A percentile compares a stretch with the other conserved stretches of the same genome.
Evolutionary conservation across 225 moss, liverwort and hornwort species (phyloP).

Genomic region (Pseudisothecium myosuroides): DNA sequence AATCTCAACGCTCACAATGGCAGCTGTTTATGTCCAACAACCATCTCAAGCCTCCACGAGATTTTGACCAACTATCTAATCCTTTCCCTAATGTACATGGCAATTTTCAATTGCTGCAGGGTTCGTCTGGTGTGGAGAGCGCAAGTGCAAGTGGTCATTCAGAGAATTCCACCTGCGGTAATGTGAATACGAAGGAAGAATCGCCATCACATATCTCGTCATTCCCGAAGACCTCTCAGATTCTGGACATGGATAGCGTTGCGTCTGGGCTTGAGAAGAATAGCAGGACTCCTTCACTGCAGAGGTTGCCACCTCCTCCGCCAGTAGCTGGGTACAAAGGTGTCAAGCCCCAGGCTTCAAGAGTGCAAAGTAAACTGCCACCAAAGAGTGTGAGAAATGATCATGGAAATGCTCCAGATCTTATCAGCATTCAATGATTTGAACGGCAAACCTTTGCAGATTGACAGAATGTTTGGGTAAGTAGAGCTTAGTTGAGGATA

Average conservation of each 20-base stretch:
- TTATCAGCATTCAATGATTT: conserved; percentile 19
- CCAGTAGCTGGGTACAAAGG: conserved; percentile 7
- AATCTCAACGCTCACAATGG: neutral
- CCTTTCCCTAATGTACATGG: neutral
- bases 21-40: neutral
- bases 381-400: neutral
- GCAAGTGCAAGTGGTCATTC: neutral
- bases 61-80: neutral
- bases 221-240: neutral
- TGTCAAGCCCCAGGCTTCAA: neutral
- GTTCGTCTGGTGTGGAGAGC: neutral
- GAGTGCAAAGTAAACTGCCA: neutral
- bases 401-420: neutral
- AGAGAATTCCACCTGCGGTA: neutral
- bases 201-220: neutral
- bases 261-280: neutral
- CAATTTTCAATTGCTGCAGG: neutral
- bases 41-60: neutral
- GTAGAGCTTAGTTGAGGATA: neutral
- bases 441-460: neutral
- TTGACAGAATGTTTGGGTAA: neutral
- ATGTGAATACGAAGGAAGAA: neutral
- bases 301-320: conserved; percentile 20
- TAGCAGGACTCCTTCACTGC: neutral
- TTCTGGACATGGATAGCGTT: conserved; percentile 5